A percentile compares a stretch with the other conserved stretches of the same genome.
Evolutionary conservation across 257 asterid species (phyloP).

Genomic region (Plantago elongata): DNA sequence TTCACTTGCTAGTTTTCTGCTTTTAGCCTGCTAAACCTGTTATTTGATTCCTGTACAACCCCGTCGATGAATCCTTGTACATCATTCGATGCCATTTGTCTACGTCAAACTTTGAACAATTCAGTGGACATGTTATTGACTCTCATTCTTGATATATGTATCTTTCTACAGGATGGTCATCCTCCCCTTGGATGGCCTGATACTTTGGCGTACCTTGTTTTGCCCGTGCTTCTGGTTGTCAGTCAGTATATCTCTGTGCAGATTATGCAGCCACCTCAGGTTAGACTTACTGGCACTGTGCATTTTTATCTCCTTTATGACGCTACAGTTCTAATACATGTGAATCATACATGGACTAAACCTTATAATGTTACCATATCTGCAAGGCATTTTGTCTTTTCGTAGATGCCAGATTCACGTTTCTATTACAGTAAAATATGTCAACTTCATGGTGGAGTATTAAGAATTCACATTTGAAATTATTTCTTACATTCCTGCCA

Average conservation of each 20-base stretch:
- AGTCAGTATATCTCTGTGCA: conserved; percentile 80
- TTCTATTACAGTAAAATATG: neutral
- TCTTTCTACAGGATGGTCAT: conserved; percentile 73
- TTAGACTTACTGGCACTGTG: conserved; percentile 26
- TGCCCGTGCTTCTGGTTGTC: conserved; percentile 72
- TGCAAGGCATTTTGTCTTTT: neutral
- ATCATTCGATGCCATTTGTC: conserved; percentile 9
- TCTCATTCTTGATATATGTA: conserved; percentile 9
- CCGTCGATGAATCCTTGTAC: neutral
- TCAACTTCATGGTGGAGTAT: conserved; percentile 3
- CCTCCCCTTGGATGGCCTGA: conserved; percentile 99
- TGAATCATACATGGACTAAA: conserved; percentile 7
- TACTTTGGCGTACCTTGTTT: conserved; percentile 86
- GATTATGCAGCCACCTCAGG: conserved; percentile 97
- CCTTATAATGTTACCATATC: conserved; percentile 1
- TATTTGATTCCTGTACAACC: conserved; percentile 6
- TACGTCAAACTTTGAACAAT: neutral
- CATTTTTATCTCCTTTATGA: conserved; percentile 11
- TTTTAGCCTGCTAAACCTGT: neutral
- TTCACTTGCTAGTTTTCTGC: neutral
- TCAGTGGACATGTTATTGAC: neutral
- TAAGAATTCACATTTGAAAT: conserved; percentile 9
- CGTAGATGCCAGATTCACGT: conserved; percentile 3
- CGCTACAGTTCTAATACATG: conserved; percentile 5
- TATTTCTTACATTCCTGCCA: conserved; percentile 29